Base-by-base conservation (phyloP, 2,329 filamentous ascomycete species). In the Trichoderma endophyticum region DNA sequence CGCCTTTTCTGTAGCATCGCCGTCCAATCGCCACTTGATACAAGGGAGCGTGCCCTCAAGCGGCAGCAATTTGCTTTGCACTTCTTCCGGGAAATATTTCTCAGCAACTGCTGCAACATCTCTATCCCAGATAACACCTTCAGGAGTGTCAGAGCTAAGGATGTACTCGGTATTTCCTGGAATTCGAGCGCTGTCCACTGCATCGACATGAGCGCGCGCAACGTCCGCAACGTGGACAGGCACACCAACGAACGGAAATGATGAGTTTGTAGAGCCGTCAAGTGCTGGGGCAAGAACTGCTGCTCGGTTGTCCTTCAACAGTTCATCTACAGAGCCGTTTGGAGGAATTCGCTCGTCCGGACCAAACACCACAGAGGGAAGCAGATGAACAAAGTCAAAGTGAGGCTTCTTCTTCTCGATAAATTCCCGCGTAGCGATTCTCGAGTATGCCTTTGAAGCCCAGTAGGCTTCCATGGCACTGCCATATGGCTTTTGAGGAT, bases 91-190 rank as follows among this genome's bases (percentile, higher is more conserved):
- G 32, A 75, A 75, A 39, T 74, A 51, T 24, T 72, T 68, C 3
- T 24, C 21, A 1, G 67, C 71, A 64, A 73, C 60, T 4, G 30
- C 48, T 14, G 39, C 26, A 21, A 63, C 28, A 5, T 74, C 71
- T 30, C 57, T 39, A 32, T 74, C 65, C 73, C 73, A 75, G 4
- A 48, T 69, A 14, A 74, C 51, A 4, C 73, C 73, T 3, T 74
- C 63, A 3, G 62, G 70, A 1, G 72, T 71, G 30, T 74, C 70
- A 18, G 73, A 73, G 30, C 65, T 73, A 15, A 73, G 69, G 18
- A 75, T 73, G n/a, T 71, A 75, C 18, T 75, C 73, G 1, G 65
- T 36, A 36, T 75, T 75, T 8, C 73, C 73, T 18, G 71, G 71
- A 9, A 75, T 68, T 6, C 54, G 72, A 12, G 71, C 39, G 12